Percentiles rank a stretch among this genome's conserved stretches.
These are phyloP conservation scores for Graphiopsis chlorocephala DNA, from an alignment of 2,329 filamentous ascomycete genomes.

Conservation along the genomic window DNA sequence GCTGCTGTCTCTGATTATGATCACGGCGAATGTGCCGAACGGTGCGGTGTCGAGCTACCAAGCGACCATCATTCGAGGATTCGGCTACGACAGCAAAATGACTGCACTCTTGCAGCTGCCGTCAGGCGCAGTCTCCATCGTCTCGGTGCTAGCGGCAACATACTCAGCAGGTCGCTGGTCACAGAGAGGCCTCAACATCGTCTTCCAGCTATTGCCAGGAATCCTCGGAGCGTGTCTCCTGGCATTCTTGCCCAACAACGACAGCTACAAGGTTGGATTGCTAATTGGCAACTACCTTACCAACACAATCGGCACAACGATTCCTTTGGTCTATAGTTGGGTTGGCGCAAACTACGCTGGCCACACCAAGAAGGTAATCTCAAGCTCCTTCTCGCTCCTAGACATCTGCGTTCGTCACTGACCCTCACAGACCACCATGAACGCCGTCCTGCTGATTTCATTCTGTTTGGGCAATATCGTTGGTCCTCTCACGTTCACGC, in stretches of 20 bases:
- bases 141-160: constrained; percentile 32
- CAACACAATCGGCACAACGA: constrained; percentile 38
- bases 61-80: constrained; percentile 39
- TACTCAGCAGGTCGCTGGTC: constrained; percentile 31
- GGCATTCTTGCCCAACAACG: constrained; percentile 28
- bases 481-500: constrained; percentile 38
- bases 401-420: background rate
- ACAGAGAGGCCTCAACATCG: constrained; percentile 29
- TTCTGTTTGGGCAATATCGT: constrained; percentile 40
- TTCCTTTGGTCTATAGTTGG: constrained; percentile 38
- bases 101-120: constrained; percentile 51
- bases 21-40: constrained; percentile 37
- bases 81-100: constrained; percentile 33
- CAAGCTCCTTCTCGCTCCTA: background rate
- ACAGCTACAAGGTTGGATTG: constrained; percentile 42
- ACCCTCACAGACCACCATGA: constrained; percentile 42
- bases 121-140: constrained; percentile 53
- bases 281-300: constrained; percentile 41
- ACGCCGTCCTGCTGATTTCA: constrained; percentile 28
- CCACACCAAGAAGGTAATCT: constrained; percentile 67
- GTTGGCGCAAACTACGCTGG: constrained; percentile 60
- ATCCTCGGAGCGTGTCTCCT: constrained; percentile 32
- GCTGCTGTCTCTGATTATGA: constrained; percentile 37
- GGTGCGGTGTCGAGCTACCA: constrained; percentile 42
- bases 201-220: constrained; percentile 27